phyloP scores from a whole-genome alignment of 805 yeast genomes.

The Sungouiozyma intestinalis region DNA sequence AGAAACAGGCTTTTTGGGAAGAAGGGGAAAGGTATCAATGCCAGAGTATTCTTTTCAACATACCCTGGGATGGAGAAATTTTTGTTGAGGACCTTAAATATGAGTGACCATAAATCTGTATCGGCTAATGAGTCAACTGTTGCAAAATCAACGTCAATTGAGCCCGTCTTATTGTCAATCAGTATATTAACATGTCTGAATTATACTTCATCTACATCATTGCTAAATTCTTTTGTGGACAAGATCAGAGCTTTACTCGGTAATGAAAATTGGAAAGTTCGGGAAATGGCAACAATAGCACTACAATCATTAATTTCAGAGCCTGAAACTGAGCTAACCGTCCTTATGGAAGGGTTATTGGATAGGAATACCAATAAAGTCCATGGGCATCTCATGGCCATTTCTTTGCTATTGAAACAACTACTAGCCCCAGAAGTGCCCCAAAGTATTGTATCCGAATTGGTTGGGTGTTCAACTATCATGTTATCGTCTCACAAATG shows the following conservation, averaged over 20 bases:
- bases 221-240: conserved; percentile 42
- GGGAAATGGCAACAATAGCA: conserved; percentile 79
- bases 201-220: conserved; percentile 45
- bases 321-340: conserved; percentile 21
- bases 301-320: conserved; percentile 40
- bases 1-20: conserved; percentile 74
- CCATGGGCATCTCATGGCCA: conserved; percentile 53
- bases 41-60: conserved; percentile 61
- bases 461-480: background rate
- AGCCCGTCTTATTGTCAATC: conserved; percentile 64
- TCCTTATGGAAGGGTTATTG: conserved; percentile 19
- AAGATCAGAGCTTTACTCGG: conserved; percentile 39
- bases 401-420: conserved; percentile 9
- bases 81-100: conserved; percentile 35
- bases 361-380: conserved; percentile 32
- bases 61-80: conserved; percentile 43
- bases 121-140: conserved; percentile 6
- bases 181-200: conserved; percentile 62
- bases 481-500: background rate
- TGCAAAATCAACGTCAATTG: conserved; percentile 31
- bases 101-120: conserved; percentile 16
- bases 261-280: conserved; percentile 63
- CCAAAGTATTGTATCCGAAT: background rate
- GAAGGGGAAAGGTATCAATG: conserved; percentile 35
- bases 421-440: background rate